phyloP scores from a whole-genome alignment of 352 stramenopile genomes.

The Phytophthora chlamydospora region DNA sequence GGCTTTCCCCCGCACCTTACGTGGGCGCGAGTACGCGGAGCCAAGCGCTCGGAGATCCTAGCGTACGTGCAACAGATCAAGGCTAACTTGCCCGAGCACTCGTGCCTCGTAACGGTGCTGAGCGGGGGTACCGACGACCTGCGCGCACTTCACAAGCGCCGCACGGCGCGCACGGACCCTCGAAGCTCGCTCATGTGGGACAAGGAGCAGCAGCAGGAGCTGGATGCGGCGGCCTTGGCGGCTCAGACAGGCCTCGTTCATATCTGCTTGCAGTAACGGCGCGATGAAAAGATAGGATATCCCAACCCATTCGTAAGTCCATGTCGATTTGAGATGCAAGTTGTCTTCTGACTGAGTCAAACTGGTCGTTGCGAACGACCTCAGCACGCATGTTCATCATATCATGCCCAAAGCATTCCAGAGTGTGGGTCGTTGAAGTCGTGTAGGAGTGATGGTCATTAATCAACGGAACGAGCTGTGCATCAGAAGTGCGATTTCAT shows the following conservation, averaged over 20 bases:
- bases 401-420: no score
- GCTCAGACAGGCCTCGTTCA: slow-evolving; percentile 72
- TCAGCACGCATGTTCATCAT: no score
- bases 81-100: slow-evolving; percentile 51
- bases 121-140: slow-evolving; percentile 58
- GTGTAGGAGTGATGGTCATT: slow-evolving; percentile 2
- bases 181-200: slow-evolving; percentile 82
- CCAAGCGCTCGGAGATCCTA: slow-evolving; percentile 51
- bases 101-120: slow-evolving; percentile 66
- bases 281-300: no score
- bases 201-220: slow-evolving; percentile 64
- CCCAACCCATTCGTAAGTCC: no score
- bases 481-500: no score
- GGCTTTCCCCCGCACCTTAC: slow-evolving; percentile 83
- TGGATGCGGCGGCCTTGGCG: slow-evolving; percentile 53
- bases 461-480: no score
- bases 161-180: slow-evolving; percentile 76
- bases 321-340: no score
- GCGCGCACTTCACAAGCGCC: slow-evolving; percentile 77
- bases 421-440: slow-evolving; percentile 14
- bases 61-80: slow-evolving; percentile 44
- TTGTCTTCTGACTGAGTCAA: no score
- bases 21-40: slow-evolving; percentile 65
- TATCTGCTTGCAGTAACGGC: slow-evolving; percentile 55
- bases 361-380: no score